Base-by-base conservation (phyloP, 2,329 filamentous ascomycete species). In the Spiromastix sp. region DNA sequence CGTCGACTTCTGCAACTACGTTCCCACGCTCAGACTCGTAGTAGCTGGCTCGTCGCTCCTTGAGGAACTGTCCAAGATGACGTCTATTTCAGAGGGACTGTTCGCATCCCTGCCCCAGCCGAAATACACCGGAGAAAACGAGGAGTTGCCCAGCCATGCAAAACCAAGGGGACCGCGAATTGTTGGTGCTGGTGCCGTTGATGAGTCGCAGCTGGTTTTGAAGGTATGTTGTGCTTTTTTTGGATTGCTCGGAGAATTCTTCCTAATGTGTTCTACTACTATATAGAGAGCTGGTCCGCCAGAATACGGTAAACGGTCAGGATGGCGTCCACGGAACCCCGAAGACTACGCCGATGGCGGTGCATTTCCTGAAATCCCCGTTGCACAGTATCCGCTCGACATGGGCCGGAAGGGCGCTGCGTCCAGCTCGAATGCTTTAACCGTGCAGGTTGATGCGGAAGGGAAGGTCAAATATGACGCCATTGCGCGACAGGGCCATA, bases 271-370 rank as follows among this genome's bases (percentile, higher is more conserved):
- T 48, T 38, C 29, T 39, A 10, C 5, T 27, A 13, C 13, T 10
- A 15, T 29, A 33, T 25, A 82, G 74, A 81, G 79, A 65, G 72
- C 75, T 38, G 87, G 87, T 12, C 86, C 87, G 39, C 91, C 91
- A 7, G 71, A 85, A 1, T 98, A 96, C 50, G 85, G 85, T 32
- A 79, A 86, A 56, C 81, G 91, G 52, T 63, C 76, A 56, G 84
- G 83, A 73, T 98, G 91, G 91, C 77, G 91, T 46, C 91, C 91
- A 20, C 80, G 89, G 51, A 72, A 72, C 26, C 76, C 82, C 44
- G 87, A 95, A 55, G 91, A 98, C 60, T 98, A 87, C 63, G 87
- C 85, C 50, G 87, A 96, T 68, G 91, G 91, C 44, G 91, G 91
- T 50, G 86, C 89, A 34, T 98, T 95, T 55, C 91, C 91, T 24